Evolutionary conservation across 2,329 filamentous ascomycete species (phyloP).

Genomic region (Talaromyces sp.): DNA sequence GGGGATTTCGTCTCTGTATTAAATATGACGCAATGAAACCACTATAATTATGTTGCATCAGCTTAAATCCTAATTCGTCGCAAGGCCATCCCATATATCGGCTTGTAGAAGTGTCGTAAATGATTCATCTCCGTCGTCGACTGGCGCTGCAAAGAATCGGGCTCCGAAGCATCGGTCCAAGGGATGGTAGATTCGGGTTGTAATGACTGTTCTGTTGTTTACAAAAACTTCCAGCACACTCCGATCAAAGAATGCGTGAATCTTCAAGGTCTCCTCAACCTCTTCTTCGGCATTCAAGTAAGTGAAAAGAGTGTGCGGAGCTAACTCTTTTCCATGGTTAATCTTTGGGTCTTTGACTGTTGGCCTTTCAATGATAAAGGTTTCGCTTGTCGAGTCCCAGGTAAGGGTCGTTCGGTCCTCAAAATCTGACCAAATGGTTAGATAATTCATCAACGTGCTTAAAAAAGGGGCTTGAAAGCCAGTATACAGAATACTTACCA

Average conservation of each 20-base stretch:
- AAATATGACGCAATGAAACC: neutral
- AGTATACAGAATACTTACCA: slow-evolving; percentile 11
- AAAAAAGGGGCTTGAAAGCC: neutral
- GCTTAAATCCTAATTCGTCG: neutral
- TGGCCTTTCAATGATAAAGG: slow-evolving; percentile 45
- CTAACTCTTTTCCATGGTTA: slow-evolving; percentile 39
- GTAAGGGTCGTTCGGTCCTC: slow-evolving; percentile 41
- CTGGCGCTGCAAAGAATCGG: slow-evolving; percentile 27
- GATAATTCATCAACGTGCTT: neutral
- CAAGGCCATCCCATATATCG: slow-evolving; percentile 30
- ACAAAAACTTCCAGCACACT: slow-evolving; percentile 52
- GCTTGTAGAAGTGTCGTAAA: slow-evolving; percentile 21
- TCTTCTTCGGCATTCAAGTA: slow-evolving; percentile 23
- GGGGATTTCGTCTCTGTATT: neutral
- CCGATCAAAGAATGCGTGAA: slow-evolving; percentile 48
- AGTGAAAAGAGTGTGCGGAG: slow-evolving; percentile 54
- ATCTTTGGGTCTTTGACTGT: slow-evolving; percentile 31
- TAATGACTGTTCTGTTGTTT: slow-evolving; percentile 47
- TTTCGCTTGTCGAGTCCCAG: slow-evolving; percentile 44
- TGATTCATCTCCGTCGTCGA: neutral
- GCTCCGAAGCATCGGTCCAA: slow-evolving; percentile 15
- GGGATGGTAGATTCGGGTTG: slow-evolving; percentile 41
- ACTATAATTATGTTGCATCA: neutral
- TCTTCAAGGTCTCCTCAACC: slow-evolving; percentile 39
- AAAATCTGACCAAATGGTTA: slow-evolving; percentile 25